Evolutionary conservation across 2,329 filamentous ascomycete species (phyloP).

Genomic region (Aotearoamyces nothofagi): DNA sequence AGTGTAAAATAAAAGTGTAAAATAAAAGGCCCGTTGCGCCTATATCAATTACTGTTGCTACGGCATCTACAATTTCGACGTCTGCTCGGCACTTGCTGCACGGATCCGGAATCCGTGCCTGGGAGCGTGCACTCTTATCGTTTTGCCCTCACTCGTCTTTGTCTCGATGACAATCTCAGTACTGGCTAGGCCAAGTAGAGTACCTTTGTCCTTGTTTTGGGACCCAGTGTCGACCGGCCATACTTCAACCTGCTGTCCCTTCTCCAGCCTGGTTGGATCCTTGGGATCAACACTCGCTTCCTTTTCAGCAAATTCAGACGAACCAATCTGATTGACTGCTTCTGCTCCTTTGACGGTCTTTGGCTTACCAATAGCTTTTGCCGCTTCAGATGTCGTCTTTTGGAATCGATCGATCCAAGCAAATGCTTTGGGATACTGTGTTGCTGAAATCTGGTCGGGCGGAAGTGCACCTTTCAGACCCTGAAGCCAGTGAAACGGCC

Average conservation of each 20-base stretch:
- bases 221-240: constrained; percentile 48
- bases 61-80: too few relatives aligned
- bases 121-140: constrained; percentile 43
- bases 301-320: constrained; percentile 29
- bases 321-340: constrained; percentile 31
- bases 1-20: too few relatives aligned
- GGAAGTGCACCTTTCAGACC: constrained; percentile 39
- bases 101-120: constrained; percentile 39
- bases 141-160: constrained; percentile 22
- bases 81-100: background rate
- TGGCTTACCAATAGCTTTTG: constrained; percentile 21
- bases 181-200: constrained; percentile 32
- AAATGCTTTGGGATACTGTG: constrained; percentile 41
- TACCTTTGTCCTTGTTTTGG: constrained; percentile 40
- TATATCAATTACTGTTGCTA: too few relatives aligned
- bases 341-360: constrained; percentile 34
- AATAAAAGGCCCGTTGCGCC: too few relatives aligned
- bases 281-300: constrained; percentile 27
- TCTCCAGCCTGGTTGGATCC: constrained; percentile 36
- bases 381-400: constrained; percentile 23
- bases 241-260: constrained; percentile 37
- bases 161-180: constrained; percentile 44
- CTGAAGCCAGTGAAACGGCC: constrained; percentile 51
- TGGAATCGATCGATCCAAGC: constrained; percentile 51
- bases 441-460: constrained; percentile 30